These are phyloP conservation scores for Butyriboletus loyo DNA, from an alignment of 768 basidiomycete genomes.

Conservation along the genomic window DNA sequence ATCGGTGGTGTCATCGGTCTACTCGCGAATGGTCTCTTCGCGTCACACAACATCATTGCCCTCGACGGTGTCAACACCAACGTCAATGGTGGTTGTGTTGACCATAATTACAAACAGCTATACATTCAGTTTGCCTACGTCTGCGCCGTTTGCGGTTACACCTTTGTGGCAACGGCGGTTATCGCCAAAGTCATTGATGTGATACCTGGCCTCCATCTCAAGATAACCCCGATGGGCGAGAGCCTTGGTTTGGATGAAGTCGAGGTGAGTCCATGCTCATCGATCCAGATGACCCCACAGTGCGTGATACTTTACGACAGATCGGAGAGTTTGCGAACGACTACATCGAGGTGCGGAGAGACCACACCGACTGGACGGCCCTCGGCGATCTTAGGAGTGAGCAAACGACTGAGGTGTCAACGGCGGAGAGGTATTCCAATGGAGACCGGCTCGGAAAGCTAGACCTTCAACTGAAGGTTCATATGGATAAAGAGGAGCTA, in stretches of 20 bases:
- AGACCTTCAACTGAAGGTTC: constrained; percentile 22
- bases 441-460: constrained; percentile 39
- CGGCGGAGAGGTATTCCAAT: too few relatives aligned
- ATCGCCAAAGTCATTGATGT: constrained; percentile 56
- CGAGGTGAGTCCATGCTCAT: constrained; percentile 46
- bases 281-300: neutral
- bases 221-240: constrained; percentile 55
- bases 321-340: constrained; percentile 72
- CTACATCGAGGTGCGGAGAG: constrained; percentile 66
- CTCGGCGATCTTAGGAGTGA: constrained; percentile 21
- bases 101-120: constrained; percentile 75
- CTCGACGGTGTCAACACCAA: constrained; percentile 64
- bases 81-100: constrained; percentile 65
- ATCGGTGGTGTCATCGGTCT: constrained; percentile 80
- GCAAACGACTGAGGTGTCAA: constrained; percentile 4
- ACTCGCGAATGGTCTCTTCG: constrained; percentile 72
- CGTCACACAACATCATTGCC: constrained; percentile 55
- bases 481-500: constrained; percentile 11
- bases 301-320: constrained; percentile 30
- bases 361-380: constrained; percentile 54
- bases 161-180: constrained; percentile 58
- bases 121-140: constrained; percentile 74
- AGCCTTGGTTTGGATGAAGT: constrained; percentile 66
- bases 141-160: constrained; percentile 54
- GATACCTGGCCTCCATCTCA: constrained; percentile 56